These are phyloP conservation scores for Arabidopsis arenosa DNA, from an alignment of 345 rosid genomes.

Conservation along the genomic window DNA sequence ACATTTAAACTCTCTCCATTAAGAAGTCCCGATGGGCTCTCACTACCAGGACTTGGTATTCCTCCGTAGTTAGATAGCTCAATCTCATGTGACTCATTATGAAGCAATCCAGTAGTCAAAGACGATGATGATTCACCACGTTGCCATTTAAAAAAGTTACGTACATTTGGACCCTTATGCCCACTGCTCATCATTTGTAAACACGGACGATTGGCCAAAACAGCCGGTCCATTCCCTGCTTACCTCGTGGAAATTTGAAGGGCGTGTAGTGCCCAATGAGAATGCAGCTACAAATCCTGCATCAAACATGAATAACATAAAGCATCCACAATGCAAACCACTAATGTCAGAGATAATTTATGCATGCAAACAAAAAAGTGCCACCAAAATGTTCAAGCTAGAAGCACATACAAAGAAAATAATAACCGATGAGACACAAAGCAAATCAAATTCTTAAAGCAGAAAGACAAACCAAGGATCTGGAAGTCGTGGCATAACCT, in stretches of 20 bases:
- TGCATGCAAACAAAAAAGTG: conserved; percentile 3
- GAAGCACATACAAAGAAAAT: conserved; percentile 15
- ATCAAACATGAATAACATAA: conserved; percentile 6
- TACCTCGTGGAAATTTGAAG: conserved; percentile 27
- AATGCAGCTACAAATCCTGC: conserved; percentile 42
- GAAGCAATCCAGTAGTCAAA: conserved; percentile 77
- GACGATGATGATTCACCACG: conserved; percentile 75
- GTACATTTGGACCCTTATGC: conserved; percentile 64
- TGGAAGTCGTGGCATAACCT: not conserved
- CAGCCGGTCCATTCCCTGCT: conserved; percentile 85
- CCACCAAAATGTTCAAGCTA: conserved; percentile 11
- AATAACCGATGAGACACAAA: not conserved
- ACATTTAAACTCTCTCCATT: conserved; percentile 85
- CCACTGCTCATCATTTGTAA: conserved; percentile 84
- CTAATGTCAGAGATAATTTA: not conserved
- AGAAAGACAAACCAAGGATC: conserved; percentile 16
- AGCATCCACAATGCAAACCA: conserved; percentile 19
- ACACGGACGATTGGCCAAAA: conserved; percentile 58
- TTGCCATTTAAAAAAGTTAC: conserved; percentile 71
- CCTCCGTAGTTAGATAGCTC: conserved; percentile 87
- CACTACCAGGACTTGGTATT: conserved; percentile 91
- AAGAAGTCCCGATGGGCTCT: conserved; percentile 95
- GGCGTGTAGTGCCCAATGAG: conserved; percentile 6
- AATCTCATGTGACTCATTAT: conserved; percentile 80
- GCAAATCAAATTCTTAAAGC: conserved; percentile 15